Conservation (phyloP, 2,329 filamentous ascomycete genomes). For the Pestalotiopsis sp. region DNA sequence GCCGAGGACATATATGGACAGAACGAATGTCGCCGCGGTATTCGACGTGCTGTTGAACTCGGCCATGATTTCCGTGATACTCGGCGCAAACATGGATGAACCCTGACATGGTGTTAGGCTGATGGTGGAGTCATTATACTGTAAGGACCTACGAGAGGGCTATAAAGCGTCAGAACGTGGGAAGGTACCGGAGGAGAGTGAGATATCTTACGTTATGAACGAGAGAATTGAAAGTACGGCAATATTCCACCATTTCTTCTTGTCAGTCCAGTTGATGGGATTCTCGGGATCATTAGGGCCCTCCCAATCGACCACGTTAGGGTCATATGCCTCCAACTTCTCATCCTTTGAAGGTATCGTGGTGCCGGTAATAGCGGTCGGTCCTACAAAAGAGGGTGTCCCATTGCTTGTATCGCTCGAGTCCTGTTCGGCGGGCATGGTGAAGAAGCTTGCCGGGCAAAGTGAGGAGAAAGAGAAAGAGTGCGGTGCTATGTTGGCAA, state of each 20-base stretch:
- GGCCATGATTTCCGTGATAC: not conserved
- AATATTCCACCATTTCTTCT: constrained; percentile 33
- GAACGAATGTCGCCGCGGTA: constrained; percentile 54
- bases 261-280: constrained; percentile 58
- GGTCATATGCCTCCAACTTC: constrained; percentile 29
- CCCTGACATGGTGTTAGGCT: not conserved
- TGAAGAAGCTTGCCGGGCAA: not conserved
- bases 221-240: constrained; percentile 32
- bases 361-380: not conserved
- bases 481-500: not conserved
- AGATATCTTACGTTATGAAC: constrained; percentile 38
- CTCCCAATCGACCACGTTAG: constrained; percentile 61
- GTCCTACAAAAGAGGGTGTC: not conserved
- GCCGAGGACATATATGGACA: constrained; percentile 59
- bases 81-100: not conserved
- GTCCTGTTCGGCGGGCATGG: not conserved
- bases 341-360: not conserved
- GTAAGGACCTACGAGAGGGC: not conserved
- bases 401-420: not conserved
- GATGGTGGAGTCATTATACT: not conserved
- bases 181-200: constrained; percentile 53
- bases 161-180: not conserved
- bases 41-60: constrained; percentile 41
- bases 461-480: not conserved
- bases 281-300: constrained; percentile 57